Percentiles rank a stretch among this genome's conserved stretches.
Evolutionary conservation across 2,329 filamentous ascomycete species (phyloP).

Genomic region (Fusarium papillatum): DNA sequence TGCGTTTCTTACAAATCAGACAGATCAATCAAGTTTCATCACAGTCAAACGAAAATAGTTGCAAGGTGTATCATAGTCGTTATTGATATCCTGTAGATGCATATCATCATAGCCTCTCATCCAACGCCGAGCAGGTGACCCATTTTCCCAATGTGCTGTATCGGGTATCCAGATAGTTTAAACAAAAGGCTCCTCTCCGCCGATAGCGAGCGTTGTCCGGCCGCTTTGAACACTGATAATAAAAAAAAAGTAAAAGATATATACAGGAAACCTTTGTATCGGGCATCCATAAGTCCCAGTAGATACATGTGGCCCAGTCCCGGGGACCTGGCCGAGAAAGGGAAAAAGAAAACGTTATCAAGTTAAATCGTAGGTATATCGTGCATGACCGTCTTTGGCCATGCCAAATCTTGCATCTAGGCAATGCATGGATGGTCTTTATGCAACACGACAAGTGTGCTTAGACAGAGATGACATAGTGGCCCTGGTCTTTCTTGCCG

Average conservation of each 20-base stretch:
- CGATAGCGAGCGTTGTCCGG: slow-evolving; percentile 43
- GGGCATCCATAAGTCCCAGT: slow-evolving; percentile 27
- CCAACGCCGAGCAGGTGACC: slow-evolving; percentile 45
- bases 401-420: slow-evolving; percentile 29
- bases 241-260: slow-evolving; percentile 31
- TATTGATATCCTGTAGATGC: slow-evolving; percentile 42
- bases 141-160: slow-evolving; percentile 45
- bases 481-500: slow-evolving; percentile 80
- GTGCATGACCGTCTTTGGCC: slow-evolving; percentile 29
- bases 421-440: slow-evolving; percentile 11
- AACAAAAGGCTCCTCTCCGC: slow-evolving; percentile 34
- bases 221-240: slow-evolving; percentile 40
- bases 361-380: slow-evolving; percentile 33
- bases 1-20: slow-evolving; percentile 8
- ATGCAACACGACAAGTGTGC: slow-evolving; percentile 15
- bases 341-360: slow-evolving; percentile 32
- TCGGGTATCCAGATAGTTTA: slow-evolving; percentile 50
- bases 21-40: background rate
- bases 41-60: background rate
- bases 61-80: slow-evolving; percentile 33
- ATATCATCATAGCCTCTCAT: slow-evolving; percentile 43
- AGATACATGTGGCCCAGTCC: slow-evolving; percentile 35
- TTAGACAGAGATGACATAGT: slow-evolving; percentile 83
- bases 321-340: slow-evolving; percentile 28
- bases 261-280: slow-evolving; percentile 33